Percentiles rank a stretch among this genome's conserved stretches.
Evolutionary conservation across 2,329 filamentous ascomycete species (phyloP).

Genomic region (Sclerotinia trifoliorum): DNA sequence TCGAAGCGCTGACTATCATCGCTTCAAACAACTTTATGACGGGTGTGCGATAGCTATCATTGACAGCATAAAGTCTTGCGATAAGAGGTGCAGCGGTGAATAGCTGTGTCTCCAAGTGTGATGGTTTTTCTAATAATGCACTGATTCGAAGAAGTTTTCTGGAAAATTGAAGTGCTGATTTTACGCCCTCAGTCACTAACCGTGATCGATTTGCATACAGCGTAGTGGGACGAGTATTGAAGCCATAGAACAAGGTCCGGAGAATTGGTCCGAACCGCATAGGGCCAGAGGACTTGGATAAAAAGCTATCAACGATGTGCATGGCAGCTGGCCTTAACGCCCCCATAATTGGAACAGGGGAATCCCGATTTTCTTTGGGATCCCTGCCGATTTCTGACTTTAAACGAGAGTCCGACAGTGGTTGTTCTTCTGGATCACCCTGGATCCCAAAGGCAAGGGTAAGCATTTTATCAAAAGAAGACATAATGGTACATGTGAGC

Average conservation of each 20-base stretch:
- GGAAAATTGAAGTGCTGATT: slow-evolving; percentile 63
- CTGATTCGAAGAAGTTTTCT: slow-evolving; percentile 70
- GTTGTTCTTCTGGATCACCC: slow-evolving; percentile 50
- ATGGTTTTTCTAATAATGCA: slow-evolving; percentile 60
- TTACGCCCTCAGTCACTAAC: slow-evolving; percentile 61
- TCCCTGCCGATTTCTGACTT: slow-evolving; percentile 1
- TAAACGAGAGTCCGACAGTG: slow-evolving; percentile 5
- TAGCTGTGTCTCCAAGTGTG: slow-evolving; percentile 70
- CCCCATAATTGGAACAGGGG: slow-evolving; percentile 29
- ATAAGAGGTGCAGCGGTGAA: slow-evolving; percentile 79
- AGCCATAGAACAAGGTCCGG: slow-evolving; percentile 63
- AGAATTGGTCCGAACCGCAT: slow-evolving; percentile 76
- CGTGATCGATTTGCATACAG: slow-evolving; percentile 56
- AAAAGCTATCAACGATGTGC: slow-evolving; percentile 74
- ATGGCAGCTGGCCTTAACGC: slow-evolving; percentile 68
- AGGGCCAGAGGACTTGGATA: slow-evolving; percentile 66
- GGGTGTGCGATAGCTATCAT: slow-evolving; percentile 63
- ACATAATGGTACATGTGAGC: slow-evolving; percentile 66
- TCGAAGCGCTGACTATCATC: slow-evolving; percentile 68
- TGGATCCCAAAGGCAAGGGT: slow-evolving; percentile 74
- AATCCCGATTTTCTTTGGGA: neutral
- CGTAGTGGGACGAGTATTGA: slow-evolving; percentile 58
- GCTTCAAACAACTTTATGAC: slow-evolving; percentile 70
- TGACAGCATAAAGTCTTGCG: slow-evolving; percentile 70
- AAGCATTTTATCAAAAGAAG: slow-evolving; percentile 69